Conservation (phyloP, 306 rosid genomes). For the Corylus avellana region DNA sequence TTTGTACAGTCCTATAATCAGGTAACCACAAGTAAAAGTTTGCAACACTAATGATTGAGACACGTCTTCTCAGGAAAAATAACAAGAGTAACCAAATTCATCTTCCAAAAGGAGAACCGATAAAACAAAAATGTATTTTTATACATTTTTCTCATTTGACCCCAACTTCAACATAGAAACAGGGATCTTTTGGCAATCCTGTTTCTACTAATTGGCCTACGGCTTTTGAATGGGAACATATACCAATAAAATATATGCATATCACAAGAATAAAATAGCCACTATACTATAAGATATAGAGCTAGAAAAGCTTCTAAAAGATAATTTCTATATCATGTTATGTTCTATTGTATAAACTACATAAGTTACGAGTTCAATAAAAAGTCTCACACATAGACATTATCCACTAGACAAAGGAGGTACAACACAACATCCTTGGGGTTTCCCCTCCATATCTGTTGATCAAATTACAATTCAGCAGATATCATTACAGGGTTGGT, state of each 20-base stretch:
- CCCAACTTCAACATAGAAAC: background rate
- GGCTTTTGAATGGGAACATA: background rate
- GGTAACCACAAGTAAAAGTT: constrained; percentile 5
- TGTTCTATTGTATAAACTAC: background rate
- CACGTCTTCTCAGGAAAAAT: background rate
- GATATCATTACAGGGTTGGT: background rate
- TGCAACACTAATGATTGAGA: constrained; percentile 10
- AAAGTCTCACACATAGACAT: background rate
- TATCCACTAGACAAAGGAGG: background rate
- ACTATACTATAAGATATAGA: background rate
- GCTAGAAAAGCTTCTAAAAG: background rate
- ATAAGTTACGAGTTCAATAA: background rate
- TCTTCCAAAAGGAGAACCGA: background rate
- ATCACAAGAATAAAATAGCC: background rate
- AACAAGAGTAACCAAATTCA: background rate
- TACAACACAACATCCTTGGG: background rate
- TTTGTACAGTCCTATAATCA: constrained; percentile 82
- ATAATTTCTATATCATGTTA: background rate
- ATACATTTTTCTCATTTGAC: background rate
- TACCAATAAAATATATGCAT: background rate
- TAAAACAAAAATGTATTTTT: background rate
- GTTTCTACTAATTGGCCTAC: background rate
- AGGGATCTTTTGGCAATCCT: background rate
- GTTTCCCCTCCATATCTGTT: background rate
- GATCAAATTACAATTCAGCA: background rate